Conservation (phyloP, 768 basidiomycete genomes). For the Mycena rosella region DNA sequence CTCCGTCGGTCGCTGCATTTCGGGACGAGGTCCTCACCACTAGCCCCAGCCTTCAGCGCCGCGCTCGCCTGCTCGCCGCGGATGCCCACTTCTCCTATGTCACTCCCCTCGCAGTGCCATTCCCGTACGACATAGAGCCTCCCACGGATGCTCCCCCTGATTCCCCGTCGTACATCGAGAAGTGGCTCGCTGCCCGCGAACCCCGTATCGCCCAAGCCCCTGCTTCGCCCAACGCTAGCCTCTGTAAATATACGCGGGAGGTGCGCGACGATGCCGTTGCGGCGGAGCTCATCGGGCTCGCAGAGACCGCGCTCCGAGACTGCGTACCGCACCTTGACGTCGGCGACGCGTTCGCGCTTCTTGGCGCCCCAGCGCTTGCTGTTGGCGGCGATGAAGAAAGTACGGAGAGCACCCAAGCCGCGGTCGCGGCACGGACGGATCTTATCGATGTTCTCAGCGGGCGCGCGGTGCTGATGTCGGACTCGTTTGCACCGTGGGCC, state of each 20-base stretch:
- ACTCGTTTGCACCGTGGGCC: slow-evolving; percentile 83
- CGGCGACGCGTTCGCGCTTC: slow-evolving; percentile 80
- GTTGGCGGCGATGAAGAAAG: slow-evolving; percentile 19
- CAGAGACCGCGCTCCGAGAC: slow-evolving; percentile 76
- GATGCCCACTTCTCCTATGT: slow-evolving; percentile 84
- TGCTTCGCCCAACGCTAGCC: slow-evolving; percentile 44
- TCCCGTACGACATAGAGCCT: slow-evolving; percentile 82
- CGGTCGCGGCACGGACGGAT: slow-evolving; percentile 68
- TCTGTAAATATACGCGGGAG: slow-evolving; percentile 64
- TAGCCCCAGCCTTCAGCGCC: slow-evolving; percentile 76
- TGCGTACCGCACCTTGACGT: slow-evolving; percentile 89
- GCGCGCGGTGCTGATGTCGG: slow-evolving; percentile 74
- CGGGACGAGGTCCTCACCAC: slow-evolving; percentile 60
- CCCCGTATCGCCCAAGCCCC: slow-evolving; percentile 50
- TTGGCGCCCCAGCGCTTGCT: slow-evolving; percentile 72
- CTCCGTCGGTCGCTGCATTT: slow-evolving; percentile 66
- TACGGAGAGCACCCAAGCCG: slow-evolving; percentile 43
- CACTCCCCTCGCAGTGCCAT: slow-evolving; percentile 83
- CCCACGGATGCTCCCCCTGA: slow-evolving; percentile 57
- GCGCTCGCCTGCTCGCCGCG: slow-evolving; percentile 69
- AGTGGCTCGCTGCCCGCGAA: slow-evolving; percentile 81
- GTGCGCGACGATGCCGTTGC: slow-evolving; percentile 65
- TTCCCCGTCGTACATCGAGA: slow-evolving; percentile 75
- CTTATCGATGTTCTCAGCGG: slow-evolving; percentile 88
- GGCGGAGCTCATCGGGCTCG: slow-evolving; percentile 74